A percentile compares a stretch with the other conserved stretches of the same genome.
These are phyloP conservation scores for Annulohypoxylon truncatum DNA, from an alignment of 2,329 filamentous ascomycete species.

Conservation along the genomic window DNA sequence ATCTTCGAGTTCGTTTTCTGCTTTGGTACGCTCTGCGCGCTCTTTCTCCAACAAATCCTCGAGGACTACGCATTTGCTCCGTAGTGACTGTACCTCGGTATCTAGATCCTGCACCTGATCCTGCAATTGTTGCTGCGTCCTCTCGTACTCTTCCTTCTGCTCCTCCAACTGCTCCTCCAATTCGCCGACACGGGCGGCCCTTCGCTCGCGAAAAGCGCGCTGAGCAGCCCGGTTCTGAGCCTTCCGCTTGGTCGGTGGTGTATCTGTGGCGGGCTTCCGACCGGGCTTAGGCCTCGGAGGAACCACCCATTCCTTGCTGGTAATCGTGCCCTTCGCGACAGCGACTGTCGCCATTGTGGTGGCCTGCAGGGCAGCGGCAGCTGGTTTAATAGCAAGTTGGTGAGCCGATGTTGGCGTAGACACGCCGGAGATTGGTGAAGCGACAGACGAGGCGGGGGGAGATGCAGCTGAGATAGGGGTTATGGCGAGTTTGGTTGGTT, in stretches of 20 bases:
- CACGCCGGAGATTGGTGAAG: constrained; percentile 44
- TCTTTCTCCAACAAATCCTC: constrained; percentile 73
- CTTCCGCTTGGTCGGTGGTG: constrained; percentile 91
- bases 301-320: constrained; percentile 86
- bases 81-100: constrained; percentile 73
- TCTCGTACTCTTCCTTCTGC: constrained; percentile 67
- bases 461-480: constrained; percentile 46
- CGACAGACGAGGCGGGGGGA: constrained; percentile 45
- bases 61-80: constrained; percentile 69
- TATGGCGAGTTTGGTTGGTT: constrained; percentile 47
- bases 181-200: constrained; percentile 85
- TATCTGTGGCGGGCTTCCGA: constrained; percentile 92
- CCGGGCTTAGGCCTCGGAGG: constrained; percentile 89
- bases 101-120: constrained; percentile 71
- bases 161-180: constrained; percentile 75
- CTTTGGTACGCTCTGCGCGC: constrained; percentile 59
- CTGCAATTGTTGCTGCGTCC: constrained; percentile 67
- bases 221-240: constrained; percentile 94
- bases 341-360: constrained; percentile 63
- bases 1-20: constrained; percentile 46
- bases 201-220: constrained; percentile 86
- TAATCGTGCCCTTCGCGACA: constrained; percentile 69
- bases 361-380: constrained; percentile 26
- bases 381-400: constrained; percentile 48
- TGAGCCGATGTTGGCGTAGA: constrained; percentile 46